Conservation (phyloP, 805 yeast genomes). For the Schwanniomyces occidentalis region DNA sequence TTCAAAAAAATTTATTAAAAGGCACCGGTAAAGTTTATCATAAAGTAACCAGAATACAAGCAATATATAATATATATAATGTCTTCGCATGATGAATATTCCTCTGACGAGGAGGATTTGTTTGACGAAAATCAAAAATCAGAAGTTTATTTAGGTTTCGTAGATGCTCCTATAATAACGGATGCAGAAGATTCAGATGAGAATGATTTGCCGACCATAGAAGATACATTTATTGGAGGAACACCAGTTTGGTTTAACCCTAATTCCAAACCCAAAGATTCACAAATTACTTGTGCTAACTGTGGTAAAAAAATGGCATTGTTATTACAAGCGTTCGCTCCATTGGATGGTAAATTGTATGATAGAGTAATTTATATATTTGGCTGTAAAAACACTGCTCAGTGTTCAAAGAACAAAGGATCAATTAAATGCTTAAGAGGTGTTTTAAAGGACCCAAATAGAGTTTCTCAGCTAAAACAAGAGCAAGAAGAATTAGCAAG, state of each 20-base stretch:
- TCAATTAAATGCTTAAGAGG: constrained; percentile 78
- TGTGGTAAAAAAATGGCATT: constrained; percentile 67
- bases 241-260: constrained; percentile 63
- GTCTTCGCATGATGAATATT: constrained; percentile 48
- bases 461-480: constrained; percentile 40
- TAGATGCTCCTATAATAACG: constrained; percentile 56
- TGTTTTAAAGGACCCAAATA: constrained; percentile 56
- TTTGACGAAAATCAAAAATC: constrained; percentile 30
- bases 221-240: constrained; percentile 84
- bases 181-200: constrained; percentile 42
- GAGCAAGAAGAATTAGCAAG: constrained; percentile 30
- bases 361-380: constrained; percentile 83
- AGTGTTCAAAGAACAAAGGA: constrained; percentile 71
- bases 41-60: background rate
- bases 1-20: too few species aligned
- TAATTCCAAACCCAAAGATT: constrained; percentile 55
- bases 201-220: constrained; percentile 35
- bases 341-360: constrained; percentile 67
- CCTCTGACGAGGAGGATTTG: constrained; percentile 51
- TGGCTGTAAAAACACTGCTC: constrained; percentile 56
- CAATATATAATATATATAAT: too few species aligned
- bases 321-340: constrained; percentile 78
- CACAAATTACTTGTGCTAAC: constrained; percentile 58
- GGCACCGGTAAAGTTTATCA: too few species aligned
- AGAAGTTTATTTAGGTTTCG: constrained; percentile 58